Evolutionary conservation across 2,329 filamentous ascomycete genomes (phyloP), one percentile per base, ranked within the genome.

Genomic region (Aspergillus eucalypticola): DNA sequence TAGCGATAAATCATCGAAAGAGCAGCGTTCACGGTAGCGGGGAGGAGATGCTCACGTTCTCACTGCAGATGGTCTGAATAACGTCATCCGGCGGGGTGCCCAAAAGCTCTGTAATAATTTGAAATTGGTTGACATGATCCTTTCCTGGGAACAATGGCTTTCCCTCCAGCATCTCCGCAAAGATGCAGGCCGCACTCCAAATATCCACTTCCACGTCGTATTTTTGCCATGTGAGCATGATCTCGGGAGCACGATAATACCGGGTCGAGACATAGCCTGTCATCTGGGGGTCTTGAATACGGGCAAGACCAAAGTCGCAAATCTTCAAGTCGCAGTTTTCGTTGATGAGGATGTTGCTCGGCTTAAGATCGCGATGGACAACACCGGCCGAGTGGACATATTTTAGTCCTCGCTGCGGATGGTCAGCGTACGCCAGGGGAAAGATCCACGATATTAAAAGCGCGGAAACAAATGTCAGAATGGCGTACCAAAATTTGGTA

Each of bases 171-270:
- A 99, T 99, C 81, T 99, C 95, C 44, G 95, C 95, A 71, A 99
- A 98, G 75, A 99, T 99, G 80, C 95, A 99, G 62, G 95, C 95
- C 17, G 94, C 94, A 76, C 95, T 98, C 95, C 95, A 99, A 75
- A 99, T 96, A 76, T 99, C 95, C 60, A 99, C 95, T 81, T 98
- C 95, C 51, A 98, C 89, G 70, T 99, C 95, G 80, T 99, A 99
- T 82, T 99, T 99, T 83, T 99, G 95, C 95, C 95, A 99, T 66
- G 95, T 98, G 75, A 99, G 92, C 95, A 99, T 99, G 75, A 99
- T 99, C 79, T 99, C 95, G 17, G 95, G 95, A 8, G 95, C 95
- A 73, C 95, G 89, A 84, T 99, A 99, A 84, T 99, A 99, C 83
- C 95, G 86, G 64, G 95, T 99, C 51, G 95, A 98, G 62, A 99